Evolutionary conservation across 176 grass and related monocot genomes (phyloP).

Genomic region (Oropetium thomaeum): DNA sequence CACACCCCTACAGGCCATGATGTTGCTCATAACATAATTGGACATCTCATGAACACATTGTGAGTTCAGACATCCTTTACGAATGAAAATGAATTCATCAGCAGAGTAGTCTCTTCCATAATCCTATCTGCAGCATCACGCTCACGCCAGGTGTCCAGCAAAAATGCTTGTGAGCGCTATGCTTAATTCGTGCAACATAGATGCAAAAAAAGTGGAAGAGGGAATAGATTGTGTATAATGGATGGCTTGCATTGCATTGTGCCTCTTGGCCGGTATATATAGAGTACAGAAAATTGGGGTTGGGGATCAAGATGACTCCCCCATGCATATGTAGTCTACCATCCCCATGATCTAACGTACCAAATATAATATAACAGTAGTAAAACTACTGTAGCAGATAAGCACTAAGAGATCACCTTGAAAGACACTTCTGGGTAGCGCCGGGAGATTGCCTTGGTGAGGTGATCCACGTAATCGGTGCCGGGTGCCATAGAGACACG

Average conservation of each 20-base stretch:
- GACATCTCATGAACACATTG: background rate
- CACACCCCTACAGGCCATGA: background rate
- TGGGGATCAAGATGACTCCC: no score
- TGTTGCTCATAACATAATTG: slow-evolving; percentile 11
- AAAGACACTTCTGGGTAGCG: slow-evolving; percentile 51
- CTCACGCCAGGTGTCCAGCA: background rate
- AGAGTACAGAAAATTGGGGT: no score
- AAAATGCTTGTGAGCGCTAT: background rate
- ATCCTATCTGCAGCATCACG: background rate
- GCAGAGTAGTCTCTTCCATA: background rate
- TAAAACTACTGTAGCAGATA: no score
- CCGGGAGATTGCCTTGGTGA: slow-evolving; percentile 51
- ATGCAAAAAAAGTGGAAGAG: background rate
- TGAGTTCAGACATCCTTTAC: background rate
- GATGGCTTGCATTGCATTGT: no score
- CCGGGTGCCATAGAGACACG: slow-evolving; percentile 66
- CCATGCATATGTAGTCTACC: no score
- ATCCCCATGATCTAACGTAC: no score
- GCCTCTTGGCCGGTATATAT: no score
- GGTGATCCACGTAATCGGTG: slow-evolving; percentile 55
- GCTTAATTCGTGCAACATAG: background rate
- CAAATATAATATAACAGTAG: no score
- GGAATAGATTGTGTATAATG: no score
- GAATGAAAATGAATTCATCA: background rate
- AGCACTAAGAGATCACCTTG: slow-evolving; percentile 37